These are phyloP conservation scores for Tolypocladium tropicale DNA, from an alignment of 2,329 filamentous ascomycete genomes.

Conservation along the genomic window DNA sequence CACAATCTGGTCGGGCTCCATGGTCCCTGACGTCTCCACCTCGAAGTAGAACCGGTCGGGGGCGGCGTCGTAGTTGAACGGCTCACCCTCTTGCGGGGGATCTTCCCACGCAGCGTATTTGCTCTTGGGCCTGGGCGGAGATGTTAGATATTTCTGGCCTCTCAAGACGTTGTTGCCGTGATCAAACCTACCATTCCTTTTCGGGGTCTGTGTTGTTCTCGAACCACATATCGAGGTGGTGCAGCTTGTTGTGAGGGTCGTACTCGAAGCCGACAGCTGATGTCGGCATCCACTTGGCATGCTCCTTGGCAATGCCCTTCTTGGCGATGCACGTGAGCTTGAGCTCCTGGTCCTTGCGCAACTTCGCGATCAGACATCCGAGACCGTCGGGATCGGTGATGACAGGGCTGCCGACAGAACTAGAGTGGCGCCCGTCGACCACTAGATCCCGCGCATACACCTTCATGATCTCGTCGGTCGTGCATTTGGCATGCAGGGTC, in stretches of 20 bases:
- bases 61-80: conserved; percentile 83
- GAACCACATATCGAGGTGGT: conserved; percentile 90
- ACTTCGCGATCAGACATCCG: conserved; percentile 80
- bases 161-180: background rate
- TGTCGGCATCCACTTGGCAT: conserved; percentile 94
- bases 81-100: conserved; percentile 67
- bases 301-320: conserved; percentile 98
- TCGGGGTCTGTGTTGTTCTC: conserved; percentile 62
- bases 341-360: conserved; percentile 81
- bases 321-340: conserved; percentile 88
- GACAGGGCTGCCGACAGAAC: conserved; percentile 72
- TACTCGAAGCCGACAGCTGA: conserved; percentile 95
- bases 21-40: conserved; percentile 77
- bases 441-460: conserved; percentile 87
- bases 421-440: conserved; percentile 58
- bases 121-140: conserved; percentile 59
- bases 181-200: conserved; percentile 64
- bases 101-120: conserved; percentile 75
- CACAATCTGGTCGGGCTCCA: conserved; percentile 84
- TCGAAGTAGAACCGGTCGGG: conserved; percentile 87
- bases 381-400: conserved; percentile 73
- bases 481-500: conserved; percentile 76
- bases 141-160: background rate
- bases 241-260: conserved; percentile 91
- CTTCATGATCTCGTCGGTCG: conserved; percentile 78